Evolutionary conservation across 2,329 filamentous ascomycete genomes (phyloP).

Genomic region (Trichoderma afroharzianum): DNA sequence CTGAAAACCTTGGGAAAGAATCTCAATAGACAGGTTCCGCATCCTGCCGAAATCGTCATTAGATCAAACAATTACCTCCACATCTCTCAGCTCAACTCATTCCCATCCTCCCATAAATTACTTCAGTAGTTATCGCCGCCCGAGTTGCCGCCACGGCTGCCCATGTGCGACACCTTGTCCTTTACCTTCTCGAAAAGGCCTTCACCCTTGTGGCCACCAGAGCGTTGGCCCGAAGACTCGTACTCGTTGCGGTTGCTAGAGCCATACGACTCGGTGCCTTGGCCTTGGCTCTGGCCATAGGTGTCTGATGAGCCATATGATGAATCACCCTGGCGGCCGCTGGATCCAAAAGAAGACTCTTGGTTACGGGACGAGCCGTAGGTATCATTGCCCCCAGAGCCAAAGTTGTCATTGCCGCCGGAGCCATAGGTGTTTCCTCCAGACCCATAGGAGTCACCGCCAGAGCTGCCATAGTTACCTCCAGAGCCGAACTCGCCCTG

Average conservation of each 20-base stretch:
- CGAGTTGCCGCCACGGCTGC: slow-evolving; percentile 44
- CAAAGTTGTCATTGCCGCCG: background rate
- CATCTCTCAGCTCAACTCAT: background rate
- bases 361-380: slow-evolving; percentile 14
- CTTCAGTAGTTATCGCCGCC: slow-evolving; percentile 48
- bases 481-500: slow-evolving; percentile 4
- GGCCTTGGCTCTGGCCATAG: slow-evolving; percentile 21
- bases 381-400: slow-evolving; percentile 3
- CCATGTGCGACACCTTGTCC: slow-evolving; percentile 52
- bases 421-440: slow-evolving; percentile 18
- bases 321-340: slow-evolving; percentile 19
- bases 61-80: background rate
- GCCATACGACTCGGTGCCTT: slow-evolving; percentile 17
- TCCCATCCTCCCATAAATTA: background rate
- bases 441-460: slow-evolving; percentile 21
- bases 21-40: background rate
- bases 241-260: slow-evolving; percentile 17
- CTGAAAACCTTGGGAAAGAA: background rate
- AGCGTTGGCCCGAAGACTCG: slow-evolving; percentile 11
- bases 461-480: slow-evolving; percentile 23
- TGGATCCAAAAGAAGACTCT: background rate
- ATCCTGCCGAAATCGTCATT: background rate
- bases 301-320: slow-evolving; percentile 5
- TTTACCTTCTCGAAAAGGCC: slow-evolving; percentile 51
- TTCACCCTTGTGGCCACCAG: slow-evolving; percentile 2